Conservation (phyloP, 1,139 yeast species). For the Citeromyces hawaiiensis region DNA sequence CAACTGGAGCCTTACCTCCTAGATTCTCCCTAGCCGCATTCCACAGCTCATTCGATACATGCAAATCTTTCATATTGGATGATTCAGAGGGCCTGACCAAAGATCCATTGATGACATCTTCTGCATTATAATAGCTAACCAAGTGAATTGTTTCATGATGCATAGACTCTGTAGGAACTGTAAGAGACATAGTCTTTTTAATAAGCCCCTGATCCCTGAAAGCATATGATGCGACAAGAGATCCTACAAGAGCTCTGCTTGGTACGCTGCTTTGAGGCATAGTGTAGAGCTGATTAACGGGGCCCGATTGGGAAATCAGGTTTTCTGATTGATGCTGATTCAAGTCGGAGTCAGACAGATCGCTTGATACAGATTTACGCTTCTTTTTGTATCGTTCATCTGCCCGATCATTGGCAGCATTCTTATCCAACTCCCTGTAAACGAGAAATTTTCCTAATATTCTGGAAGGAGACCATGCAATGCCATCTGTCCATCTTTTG, state of each 20-base stretch:
- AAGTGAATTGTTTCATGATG: slow-evolving; percentile 48
- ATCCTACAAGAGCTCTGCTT: slow-evolving; percentile 32
- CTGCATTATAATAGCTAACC: slow-evolving; percentile 64
- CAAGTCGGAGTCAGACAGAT: slow-evolving; percentile 7
- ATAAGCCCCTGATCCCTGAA: slow-evolving; percentile 68
- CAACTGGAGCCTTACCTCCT: slow-evolving; percentile 18
- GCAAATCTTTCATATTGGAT: slow-evolving; percentile 32
- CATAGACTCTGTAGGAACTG: slow-evolving; percentile 11
- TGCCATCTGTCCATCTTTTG: slow-evolving; percentile 91
- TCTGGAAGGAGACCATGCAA: slow-evolving; percentile 84
- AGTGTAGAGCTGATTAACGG: slow-evolving; percentile 1
- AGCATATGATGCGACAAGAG: slow-evolving; percentile 46
- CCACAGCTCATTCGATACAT: slow-evolving; percentile 46
- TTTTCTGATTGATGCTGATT: slow-evolving; percentile 4
- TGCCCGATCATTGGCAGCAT: slow-evolving; percentile 13
- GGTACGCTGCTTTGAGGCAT: slow-evolving; percentile 7
- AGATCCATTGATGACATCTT: slow-evolving; percentile 50
- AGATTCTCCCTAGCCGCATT: slow-evolving; percentile 47
- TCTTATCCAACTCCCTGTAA: slow-evolving; percentile 64
- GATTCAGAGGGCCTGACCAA: slow-evolving; percentile 48
- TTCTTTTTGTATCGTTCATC: slow-evolving; percentile 19
- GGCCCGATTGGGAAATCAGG: slow-evolving; percentile 6
- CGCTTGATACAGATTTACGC: slow-evolving; percentile 13
- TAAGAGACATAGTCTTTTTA: slow-evolving; percentile 68
- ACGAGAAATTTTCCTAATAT: slow-evolving; percentile 74